Evolutionary conservation across 352 stramenopile genomes (phyloP).

Genomic region (Phytophthora constricta): DNA sequence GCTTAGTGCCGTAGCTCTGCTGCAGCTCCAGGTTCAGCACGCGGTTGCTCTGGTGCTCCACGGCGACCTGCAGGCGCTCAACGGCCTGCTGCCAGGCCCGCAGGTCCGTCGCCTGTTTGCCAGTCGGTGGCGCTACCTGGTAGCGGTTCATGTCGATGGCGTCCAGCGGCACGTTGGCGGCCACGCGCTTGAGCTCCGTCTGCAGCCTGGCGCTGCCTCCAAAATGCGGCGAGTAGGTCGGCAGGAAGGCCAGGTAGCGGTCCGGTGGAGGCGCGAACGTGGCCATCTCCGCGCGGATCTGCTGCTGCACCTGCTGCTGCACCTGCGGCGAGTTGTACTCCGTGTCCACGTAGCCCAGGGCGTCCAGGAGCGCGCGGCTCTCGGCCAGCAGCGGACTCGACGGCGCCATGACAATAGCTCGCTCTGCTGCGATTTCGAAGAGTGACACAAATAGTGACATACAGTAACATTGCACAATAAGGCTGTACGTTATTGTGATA

Average conservation of each 20-base stretch:
- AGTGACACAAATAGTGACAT: not conserved
- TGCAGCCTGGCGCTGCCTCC: conserved; percentile 56
- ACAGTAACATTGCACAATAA: not conserved
- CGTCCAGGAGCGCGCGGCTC: conserved; percentile 72
- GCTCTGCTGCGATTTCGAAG: not conserved
- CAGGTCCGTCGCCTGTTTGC: conserved; percentile 46
- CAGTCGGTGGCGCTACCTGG: conserved; percentile 50
- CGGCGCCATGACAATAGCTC: conserved; percentile 30
- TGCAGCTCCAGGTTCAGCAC: conserved; percentile 72
- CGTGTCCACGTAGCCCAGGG: conserved; percentile 77
- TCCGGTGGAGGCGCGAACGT: conserved; percentile 54
- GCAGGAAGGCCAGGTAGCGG: conserved; percentile 72
- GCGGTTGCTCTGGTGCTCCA: conserved; percentile 70
- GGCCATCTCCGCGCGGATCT: conserved; percentile 79
- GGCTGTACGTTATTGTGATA: not conserved
- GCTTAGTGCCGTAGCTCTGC: conserved; percentile 73
- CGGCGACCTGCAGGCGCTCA: conserved; percentile 50
- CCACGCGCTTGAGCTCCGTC: conserved; percentile 77
- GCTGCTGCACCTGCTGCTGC: conserved; percentile 67
- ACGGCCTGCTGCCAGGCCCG: conserved; percentile 64
- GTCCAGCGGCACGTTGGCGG: conserved; percentile 69
- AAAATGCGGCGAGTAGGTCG: conserved; percentile 63
- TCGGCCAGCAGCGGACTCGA: conserved; percentile 67
- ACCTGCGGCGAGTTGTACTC: conserved; percentile 56
- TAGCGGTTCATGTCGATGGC: conserved; percentile 81